Conservation (phyloP, 106 monocot genomes). For the Dendrobium officinale region DNA sequence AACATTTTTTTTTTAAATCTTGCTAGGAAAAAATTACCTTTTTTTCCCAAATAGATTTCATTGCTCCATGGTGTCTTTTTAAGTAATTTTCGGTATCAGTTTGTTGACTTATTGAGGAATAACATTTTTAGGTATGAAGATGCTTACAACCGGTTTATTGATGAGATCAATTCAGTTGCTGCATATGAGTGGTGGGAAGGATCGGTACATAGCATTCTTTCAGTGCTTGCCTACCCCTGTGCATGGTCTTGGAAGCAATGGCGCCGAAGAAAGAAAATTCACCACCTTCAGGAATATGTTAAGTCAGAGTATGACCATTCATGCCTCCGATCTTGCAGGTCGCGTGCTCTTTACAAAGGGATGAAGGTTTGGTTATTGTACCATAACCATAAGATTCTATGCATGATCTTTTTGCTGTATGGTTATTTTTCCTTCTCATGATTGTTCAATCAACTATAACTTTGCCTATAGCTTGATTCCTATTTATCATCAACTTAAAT, state of each 20-base stretch:
- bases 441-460: not conserved
- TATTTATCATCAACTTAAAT: not conserved
- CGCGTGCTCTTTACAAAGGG: constrained; percentile 93
- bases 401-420: not conserved
- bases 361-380: constrained; percentile 67
- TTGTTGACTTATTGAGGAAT: constrained; percentile 1
- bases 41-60: not conserved
- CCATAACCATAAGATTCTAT: not conserved
- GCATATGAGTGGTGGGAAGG: constrained; percentile 99
- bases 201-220: constrained; percentile 75
- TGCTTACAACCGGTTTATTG: constrained; percentile 90
- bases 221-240: constrained; percentile 77
- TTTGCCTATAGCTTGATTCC: not conserved
- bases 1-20: not conserved
- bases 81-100: not conserved
- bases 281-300: constrained; percentile 83
- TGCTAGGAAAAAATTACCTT: not conserved
- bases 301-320: constrained; percentile 92
- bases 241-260: constrained; percentile 99
- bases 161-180: constrained; percentile 87
- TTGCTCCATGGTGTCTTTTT: not conserved
- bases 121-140: constrained; percentile 70
- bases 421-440: not conserved
- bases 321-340: constrained; percentile 89
- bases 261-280: constrained; percentile 73